These are phyloP conservation scores for Cladosporium cucumerinum DNA, from an alignment of 2,329 filamentous ascomycete species.

Conservation along the genomic window DNA sequence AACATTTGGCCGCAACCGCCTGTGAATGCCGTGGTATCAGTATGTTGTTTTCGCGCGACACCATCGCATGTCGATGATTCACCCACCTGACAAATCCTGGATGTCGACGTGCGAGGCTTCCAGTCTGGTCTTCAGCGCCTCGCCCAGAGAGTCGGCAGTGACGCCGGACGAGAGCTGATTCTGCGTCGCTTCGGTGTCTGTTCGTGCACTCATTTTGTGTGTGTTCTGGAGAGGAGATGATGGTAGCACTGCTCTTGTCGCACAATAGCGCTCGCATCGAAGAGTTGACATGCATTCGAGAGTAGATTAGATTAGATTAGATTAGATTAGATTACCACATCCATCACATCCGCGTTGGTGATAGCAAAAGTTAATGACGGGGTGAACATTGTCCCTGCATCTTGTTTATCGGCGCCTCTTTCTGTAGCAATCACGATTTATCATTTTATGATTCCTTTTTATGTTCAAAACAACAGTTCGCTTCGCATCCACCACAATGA, in stretches of 20 bases:
- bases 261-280: not conserved
- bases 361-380: slow-evolving; percentile 12
- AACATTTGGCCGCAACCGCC: slow-evolving; percentile 70
- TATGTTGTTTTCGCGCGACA: not conserved
- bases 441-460: not conserved
- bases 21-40: slow-evolving; percentile 31
- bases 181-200: slow-evolving; percentile 47
- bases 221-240: not conserved
- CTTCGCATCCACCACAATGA: slow-evolving; percentile 40
- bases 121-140: slow-evolving; percentile 66
- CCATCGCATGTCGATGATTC: not conserved
- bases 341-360: too few species aligned
- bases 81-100: slow-evolving; percentile 83
- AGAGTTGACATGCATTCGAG: too few species aligned
- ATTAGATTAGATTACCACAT: not conserved
- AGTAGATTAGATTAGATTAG: too few species aligned
- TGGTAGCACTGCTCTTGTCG: not conserved
- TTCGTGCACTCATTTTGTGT: slow-evolving; percentile 42
- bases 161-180: slow-evolving; percentile 57
- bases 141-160: slow-evolving; percentile 68
- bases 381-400: slow-evolving; percentile 2
- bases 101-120: slow-evolving; percentile 79
- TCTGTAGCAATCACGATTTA: not conserved
- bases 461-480: slow-evolving; percentile 34
- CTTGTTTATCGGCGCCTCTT: not conserved